Conservation (phyloP, 2,329 filamentous ascomycete genomes). For the Mycosphaerella sp. region DNA sequence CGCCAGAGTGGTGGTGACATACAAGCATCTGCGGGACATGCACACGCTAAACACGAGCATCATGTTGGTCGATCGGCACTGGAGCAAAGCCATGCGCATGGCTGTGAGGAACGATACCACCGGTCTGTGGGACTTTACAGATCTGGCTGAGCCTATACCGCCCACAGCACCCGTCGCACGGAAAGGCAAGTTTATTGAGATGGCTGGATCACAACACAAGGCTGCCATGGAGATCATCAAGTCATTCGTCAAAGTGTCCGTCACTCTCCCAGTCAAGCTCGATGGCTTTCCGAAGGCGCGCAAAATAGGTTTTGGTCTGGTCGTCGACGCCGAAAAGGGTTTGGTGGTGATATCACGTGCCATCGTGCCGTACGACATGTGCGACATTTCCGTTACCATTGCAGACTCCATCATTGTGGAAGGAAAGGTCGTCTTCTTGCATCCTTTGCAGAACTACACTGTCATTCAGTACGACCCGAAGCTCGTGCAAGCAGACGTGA, state of each 20-base stretch:
- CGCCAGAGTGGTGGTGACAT: constrained; percentile 83
- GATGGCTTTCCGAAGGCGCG: constrained; percentile 95
- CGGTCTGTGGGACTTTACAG: constrained; percentile 90
- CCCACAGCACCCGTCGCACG: constrained; percentile 63
- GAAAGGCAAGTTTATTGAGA: constrained; percentile 83
- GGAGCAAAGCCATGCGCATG: constrained; percentile 90
- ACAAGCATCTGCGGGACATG: constrained; percentile 89
- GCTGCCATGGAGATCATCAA: constrained; percentile 89
- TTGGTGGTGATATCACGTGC: constrained; percentile 90
- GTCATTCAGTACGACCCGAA: constrained; percentile 91
- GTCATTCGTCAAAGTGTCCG: constrained; percentile 90
- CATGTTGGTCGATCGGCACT: constrained; percentile 88
- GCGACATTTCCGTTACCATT: constrained; percentile 92
- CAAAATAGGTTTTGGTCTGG: constrained; percentile 90
- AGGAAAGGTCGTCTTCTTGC: constrained; percentile 90
- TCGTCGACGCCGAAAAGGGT: constrained; percentile 95
- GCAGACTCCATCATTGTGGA: constrained; percentile 93
- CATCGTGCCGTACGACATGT: constrained; percentile 92
- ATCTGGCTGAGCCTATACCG: constrained; percentile 74
- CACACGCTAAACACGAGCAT: constrained; percentile 93
- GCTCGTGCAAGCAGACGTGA: constrained; percentile 87
- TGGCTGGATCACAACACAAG: constrained; percentile 80
- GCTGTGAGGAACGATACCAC: constrained; percentile 83
- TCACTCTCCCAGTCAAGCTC: constrained; percentile 89
- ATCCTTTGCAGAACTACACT: constrained; percentile 93